These are phyloP conservation scores for Solanum verrucosum DNA, from an alignment of 257 asterid species.

Conservation along the genomic window DNA sequence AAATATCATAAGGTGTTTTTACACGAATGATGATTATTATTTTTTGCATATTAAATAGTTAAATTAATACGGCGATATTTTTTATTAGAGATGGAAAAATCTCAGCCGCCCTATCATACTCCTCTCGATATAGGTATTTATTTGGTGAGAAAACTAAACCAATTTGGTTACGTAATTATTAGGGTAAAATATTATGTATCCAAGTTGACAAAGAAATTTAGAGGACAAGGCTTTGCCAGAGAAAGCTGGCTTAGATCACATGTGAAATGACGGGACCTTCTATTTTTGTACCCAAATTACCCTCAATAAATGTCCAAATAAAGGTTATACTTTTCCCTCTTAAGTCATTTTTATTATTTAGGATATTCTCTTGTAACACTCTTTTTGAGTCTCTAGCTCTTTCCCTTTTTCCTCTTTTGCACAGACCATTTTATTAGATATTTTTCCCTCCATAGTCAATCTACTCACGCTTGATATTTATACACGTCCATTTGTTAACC, in stretches of 20 bases:
- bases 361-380: neutral
- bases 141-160: neutral
- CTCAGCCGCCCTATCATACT: neutral
- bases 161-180: neutral
- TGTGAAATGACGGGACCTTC: constrained; percentile 29
- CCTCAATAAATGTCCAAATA: constrained; percentile 8
- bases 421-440: neutral
- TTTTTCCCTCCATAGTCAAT: neutral
- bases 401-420: neutral
- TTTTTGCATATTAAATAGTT: neutral
- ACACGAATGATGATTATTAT: neutral
- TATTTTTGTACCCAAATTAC: constrained; percentile 11
- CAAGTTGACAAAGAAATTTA: constrained; percentile 16
- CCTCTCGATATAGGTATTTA: neutral
- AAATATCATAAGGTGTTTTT: neutral
- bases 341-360: neutral
- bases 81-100: neutral
- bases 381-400: neutral
- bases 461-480: neutral
- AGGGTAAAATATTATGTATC: neutral
- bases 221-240: constrained; percentile 9
- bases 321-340: neutral
- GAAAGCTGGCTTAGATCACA: constrained; percentile 52
- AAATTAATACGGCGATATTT: neutral
- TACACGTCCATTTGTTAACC: neutral